Evolutionary conservation across 371 early-diverging fungal species (phyloP).

Genomic region (Umbelopsis sp.): DNA sequence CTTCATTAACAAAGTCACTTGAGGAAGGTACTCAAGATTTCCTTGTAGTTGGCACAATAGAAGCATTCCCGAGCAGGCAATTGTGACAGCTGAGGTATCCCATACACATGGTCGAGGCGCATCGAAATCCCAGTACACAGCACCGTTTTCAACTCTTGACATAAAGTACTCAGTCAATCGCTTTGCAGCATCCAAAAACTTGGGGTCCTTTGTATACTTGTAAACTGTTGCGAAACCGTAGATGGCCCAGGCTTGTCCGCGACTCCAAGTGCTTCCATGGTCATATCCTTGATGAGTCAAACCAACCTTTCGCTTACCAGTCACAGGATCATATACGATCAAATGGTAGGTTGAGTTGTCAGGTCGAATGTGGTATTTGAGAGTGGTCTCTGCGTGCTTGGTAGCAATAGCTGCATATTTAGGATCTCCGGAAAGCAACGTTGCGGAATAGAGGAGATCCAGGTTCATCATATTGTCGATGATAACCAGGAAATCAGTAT

Average conservation of each 20-base stretch:
- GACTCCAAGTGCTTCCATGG: conserved; percentile 20
- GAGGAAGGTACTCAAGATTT: conserved; percentile 15
- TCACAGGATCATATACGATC: conserved; percentile 14
- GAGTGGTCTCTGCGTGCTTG: conserved; percentile 16
- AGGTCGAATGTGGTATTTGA: conserved; percentile 15
- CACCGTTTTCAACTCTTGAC: conserved; percentile 5
- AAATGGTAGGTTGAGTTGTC: conserved; percentile 20
- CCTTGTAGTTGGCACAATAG: conserved; percentile 1
- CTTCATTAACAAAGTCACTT: conserved; percentile 1
- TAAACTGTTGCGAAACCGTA: conserved; percentile 17
- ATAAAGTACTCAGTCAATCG: conserved; percentile 16
- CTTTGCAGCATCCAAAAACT: conserved; percentile 13
- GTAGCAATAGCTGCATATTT: conserved; percentile 16
- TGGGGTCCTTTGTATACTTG: conserved; percentile 16
- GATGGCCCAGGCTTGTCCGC: conserved; percentile 17
- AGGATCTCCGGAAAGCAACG: conserved; percentile 8
- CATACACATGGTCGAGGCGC: conserved; percentile 18
- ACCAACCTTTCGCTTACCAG: not conserved
- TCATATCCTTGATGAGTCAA: conserved; percentile 12
- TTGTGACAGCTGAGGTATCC: conserved; percentile 16
- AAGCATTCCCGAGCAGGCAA: conserved; percentile 17
- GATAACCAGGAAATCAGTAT: conserved; percentile 9
- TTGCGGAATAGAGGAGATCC: conserved; percentile 16
- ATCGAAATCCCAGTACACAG: conserved; percentile 18
- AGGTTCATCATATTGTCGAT: conserved; percentile 21